These are phyloP conservation scores for Neurospora tetrasperma DNA, from an alignment of 495 filamentous ascomycete species.

Conservation along the genomic window DNA sequence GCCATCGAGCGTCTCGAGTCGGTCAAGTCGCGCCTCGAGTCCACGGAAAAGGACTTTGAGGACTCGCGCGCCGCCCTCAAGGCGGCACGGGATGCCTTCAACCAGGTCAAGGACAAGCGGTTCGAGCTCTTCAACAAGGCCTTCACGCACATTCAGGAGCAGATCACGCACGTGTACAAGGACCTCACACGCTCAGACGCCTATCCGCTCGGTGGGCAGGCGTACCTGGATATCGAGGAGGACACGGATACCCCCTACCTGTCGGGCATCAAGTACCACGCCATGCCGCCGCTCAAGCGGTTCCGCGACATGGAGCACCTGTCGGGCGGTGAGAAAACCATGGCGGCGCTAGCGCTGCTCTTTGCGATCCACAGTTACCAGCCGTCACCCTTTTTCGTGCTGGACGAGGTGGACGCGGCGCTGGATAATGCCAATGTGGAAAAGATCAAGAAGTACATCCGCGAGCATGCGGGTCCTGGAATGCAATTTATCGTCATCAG, in stretches of 20 bases:
- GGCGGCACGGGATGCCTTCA: slow-evolving; percentile 71
- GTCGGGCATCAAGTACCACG: slow-evolving; percentile 92
- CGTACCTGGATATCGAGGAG: slow-evolving; percentile 86
- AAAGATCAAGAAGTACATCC: slow-evolving; percentile 90
- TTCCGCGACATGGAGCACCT: slow-evolving; percentile 99
- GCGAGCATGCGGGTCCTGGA: slow-evolving; percentile 84
- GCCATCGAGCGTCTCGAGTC: slow-evolving; percentile 85
- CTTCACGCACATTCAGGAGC: slow-evolving; percentile 87
- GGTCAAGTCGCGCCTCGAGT: slow-evolving; percentile 71
- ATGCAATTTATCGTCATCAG: slow-evolving; percentile 99
- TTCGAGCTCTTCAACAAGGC: slow-evolving; percentile 90
- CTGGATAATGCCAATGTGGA: slow-evolving; percentile 94
- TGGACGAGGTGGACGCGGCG: slow-evolving; percentile 96
- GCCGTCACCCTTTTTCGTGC: slow-evolving; percentile 91
- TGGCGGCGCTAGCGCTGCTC: slow-evolving; percentile 89
- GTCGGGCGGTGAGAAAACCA: slow-evolving; percentile 96
- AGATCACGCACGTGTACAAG: slow-evolving; percentile 88
- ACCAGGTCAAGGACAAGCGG: slow-evolving; percentile 67
- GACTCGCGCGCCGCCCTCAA: slow-evolving; percentile 63
- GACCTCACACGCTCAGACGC: slow-evolving; percentile 80
- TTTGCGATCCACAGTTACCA: slow-evolving; percentile 95
- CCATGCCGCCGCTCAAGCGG: slow-evolving; percentile 96
- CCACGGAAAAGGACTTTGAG: slow-evolving; percentile 83
- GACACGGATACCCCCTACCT: slow-evolving; percentile 82
- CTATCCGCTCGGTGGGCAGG: slow-evolving; percentile 84